These are phyloP conservation scores for Pseudogymnoascus sp. DNA, from an alignment of 2,329 filamentous ascomycete genomes.

Conservation along the genomic window DNA sequence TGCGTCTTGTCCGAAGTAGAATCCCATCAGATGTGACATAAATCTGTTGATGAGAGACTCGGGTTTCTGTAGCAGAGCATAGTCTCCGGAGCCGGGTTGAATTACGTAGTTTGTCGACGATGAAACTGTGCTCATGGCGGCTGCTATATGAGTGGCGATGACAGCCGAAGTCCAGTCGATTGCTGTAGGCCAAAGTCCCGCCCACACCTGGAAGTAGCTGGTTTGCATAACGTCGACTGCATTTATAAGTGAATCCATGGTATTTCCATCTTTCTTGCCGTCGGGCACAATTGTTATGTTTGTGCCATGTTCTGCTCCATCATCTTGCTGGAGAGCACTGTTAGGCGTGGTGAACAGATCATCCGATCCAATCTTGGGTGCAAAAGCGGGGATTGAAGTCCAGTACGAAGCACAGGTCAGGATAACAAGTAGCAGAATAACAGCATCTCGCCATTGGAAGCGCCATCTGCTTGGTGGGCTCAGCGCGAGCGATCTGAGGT, in stretches of 20 bases:
- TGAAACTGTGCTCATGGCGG: conserved; percentile 63
- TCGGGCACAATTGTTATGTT: conserved; percentile 8
- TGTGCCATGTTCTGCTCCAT: background rate
- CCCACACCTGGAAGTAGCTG: conserved; percentile 66
- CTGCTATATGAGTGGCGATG: conserved; percentile 69
- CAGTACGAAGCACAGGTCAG: background rate
- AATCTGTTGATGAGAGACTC: conserved; percentile 78
- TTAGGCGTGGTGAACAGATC: background rate
- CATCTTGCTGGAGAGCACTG: background rate
- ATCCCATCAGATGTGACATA: conserved; percentile 67
- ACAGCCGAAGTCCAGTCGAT: conserved; percentile 96
- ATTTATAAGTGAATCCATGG: conserved; percentile 32
- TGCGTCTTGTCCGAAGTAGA: conserved; percentile 84
- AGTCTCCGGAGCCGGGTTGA: conserved; percentile 1
- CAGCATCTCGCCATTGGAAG: background rate
- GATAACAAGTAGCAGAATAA: background rate
- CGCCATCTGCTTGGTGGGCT: background rate
- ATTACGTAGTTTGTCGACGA: conserved; percentile 41
- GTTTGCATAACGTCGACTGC: conserved; percentile 71
- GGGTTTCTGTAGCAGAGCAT: conserved; percentile 35
- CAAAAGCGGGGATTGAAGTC: background rate
- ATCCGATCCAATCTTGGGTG: background rate
- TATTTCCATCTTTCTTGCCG: conserved; percentile 8
- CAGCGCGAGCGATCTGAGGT: background rate
- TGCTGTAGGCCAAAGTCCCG: conserved; percentile 73